Evolutionary conservation across 176 grass and related monocot genomes (phyloP).

Genomic region (Aegilops speltoides): DNA sequence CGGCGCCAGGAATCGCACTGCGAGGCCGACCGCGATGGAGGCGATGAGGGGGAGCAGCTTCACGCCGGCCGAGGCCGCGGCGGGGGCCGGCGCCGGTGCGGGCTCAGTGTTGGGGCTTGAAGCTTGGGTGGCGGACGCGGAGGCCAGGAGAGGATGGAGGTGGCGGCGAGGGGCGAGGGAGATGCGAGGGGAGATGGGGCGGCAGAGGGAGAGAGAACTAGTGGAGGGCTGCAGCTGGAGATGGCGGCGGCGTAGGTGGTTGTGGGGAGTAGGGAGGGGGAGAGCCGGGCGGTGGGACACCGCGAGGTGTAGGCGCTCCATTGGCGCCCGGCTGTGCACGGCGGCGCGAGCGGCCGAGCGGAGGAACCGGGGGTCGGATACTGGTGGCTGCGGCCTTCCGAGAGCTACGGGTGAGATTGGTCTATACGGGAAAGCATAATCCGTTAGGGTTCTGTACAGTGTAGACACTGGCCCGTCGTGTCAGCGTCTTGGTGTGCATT

Average conservation of each 20-base stretch:
- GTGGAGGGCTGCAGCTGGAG: neutral
- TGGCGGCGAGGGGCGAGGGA: neutral
- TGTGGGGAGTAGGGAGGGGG: neutral
- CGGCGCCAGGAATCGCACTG: slow-evolving; percentile 62
- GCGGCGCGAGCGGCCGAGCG: slow-evolving; percentile 12
- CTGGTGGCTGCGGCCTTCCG: neutral
- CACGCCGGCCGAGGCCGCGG: slow-evolving; percentile 20
- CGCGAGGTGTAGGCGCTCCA: slow-evolving; percentile 10
- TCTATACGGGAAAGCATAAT: neutral
- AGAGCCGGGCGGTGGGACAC: slow-evolving; percentile 8
- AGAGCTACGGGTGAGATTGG: slow-evolving; percentile 10
- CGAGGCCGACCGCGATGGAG: slow-evolving; percentile 67
- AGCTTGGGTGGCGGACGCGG: neutral
- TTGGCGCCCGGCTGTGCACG: neutral
- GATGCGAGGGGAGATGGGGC: slow-evolving; percentile 2
- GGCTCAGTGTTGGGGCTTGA: neutral
- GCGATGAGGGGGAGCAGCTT: slow-evolving; percentile 48
- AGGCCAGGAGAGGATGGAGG: slow-evolving; percentile 9
- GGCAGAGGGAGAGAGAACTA: neutral
- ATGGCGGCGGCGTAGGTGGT: slow-evolving; percentile 14
- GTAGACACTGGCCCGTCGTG: too few species aligned
- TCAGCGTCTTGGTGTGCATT: neutral
- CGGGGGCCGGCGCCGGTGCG: neutral
- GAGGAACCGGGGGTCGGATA: neutral
- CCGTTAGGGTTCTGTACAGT: neutral